phyloP scores from a whole-genome alignment of 169 alveolate genomes.

The Eimeria maxima region DNA sequence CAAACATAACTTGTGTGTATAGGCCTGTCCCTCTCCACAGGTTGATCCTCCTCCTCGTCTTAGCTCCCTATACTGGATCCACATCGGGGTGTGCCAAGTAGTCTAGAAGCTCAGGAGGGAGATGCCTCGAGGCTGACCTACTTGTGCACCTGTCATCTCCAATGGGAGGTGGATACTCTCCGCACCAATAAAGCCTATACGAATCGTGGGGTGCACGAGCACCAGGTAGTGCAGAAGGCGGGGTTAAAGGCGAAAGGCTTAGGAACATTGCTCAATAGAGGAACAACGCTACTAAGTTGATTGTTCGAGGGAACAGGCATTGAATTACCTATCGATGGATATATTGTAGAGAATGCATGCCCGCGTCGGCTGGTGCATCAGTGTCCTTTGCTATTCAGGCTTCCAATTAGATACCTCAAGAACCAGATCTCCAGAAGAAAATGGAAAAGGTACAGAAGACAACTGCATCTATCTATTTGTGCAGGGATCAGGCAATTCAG shows the following conservation, averaged over 20 bases:
- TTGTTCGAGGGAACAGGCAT: background rate
- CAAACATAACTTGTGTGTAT: no score
- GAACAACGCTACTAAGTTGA: background rate
- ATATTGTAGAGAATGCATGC: background rate
- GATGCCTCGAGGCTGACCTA: no score
- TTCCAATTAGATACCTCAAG: background rate
- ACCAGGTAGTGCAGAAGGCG: background rate
- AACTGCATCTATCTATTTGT: background rate
- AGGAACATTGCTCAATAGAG: background rate
- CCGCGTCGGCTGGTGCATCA: background rate
- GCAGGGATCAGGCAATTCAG: background rate
- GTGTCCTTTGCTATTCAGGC: background rate
- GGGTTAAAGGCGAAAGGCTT: background rate
- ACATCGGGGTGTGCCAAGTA: no score
- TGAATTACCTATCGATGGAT: background rate
- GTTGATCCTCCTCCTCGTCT: no score
- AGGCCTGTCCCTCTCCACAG: no score
- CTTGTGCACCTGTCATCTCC: no score
- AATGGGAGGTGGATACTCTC: no score
- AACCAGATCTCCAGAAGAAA: background rate
- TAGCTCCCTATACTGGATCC: no score
- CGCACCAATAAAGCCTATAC: no score
- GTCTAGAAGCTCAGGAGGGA: no score
- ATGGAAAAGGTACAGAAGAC: background rate
- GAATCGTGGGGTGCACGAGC: background rate